Evolutionary conservation across 192 early-diverging fungal genomes (phyloP).

Genomic region (Oehlia diaphana): DNA sequence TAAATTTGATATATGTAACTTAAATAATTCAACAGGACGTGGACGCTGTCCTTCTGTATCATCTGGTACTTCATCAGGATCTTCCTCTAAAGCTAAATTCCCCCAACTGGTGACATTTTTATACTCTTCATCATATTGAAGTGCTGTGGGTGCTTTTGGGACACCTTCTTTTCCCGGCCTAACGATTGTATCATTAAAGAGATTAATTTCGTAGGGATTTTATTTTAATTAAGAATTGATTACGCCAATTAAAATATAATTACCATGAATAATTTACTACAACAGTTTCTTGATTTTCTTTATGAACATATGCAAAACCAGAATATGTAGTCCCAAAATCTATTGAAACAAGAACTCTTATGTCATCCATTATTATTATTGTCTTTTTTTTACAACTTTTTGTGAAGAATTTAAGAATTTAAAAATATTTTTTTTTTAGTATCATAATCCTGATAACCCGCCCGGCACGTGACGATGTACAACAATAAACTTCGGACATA

Average conservation of each 20-base stretch:
- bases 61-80: not conserved
- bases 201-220: not conserved
- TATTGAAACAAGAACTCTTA: not conserved
- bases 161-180: constrained; percentile 5
- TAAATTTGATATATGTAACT: constrained; percentile 24
- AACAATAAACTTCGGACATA: too few species aligned
- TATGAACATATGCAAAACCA: constrained; percentile 7
- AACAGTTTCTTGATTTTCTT: not conserved
- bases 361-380: not conserved
- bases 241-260: not conserved
- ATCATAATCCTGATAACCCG: too few species aligned
- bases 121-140: constrained; percentile 20
- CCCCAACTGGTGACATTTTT: constrained; percentile 10
- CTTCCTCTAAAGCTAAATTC: constrained; percentile 7
- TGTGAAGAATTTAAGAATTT: too few species aligned
- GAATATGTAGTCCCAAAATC: constrained; percentile 20
- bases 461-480: too few species aligned
- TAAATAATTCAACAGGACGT: constrained; percentile 26
- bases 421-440: too few species aligned
- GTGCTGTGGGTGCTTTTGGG: constrained; percentile 13
- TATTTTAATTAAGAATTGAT: not conserved
- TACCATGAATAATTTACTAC: not conserved
- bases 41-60: not conserved
- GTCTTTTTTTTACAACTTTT: not conserved
- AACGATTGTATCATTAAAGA: not conserved